Base-by-base conservation (phyloP, 345 rosid species). In the Rhodomyrtus tomentosa region DNA sequence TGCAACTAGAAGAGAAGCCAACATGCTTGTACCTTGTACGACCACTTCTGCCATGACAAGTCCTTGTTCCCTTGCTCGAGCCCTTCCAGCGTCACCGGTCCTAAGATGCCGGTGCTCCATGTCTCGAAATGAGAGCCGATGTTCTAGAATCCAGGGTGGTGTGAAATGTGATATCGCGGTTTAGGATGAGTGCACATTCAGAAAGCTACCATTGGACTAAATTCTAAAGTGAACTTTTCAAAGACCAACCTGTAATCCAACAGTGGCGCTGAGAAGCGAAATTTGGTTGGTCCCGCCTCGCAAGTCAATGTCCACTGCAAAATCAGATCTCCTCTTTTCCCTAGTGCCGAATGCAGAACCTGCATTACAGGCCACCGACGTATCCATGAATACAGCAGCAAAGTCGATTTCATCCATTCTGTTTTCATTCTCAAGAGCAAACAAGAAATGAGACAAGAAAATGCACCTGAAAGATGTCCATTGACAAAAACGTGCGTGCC, bases 11-110 rank as follows among this genome's bases (percentile, higher is more conserved):
- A 32, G 45, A 36, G 79, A 68, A 68, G 79, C 32, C 79, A 4
- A 36, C 4, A n/a, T 2, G 38, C 49, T 12, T 51, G 53, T 45
- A 95, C 99, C 98, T 92, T 90, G 89, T 93, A 92, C n/a, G 95
- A 92, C 98, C 99, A 96, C 84, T 92, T 93, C 85, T 94, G 90
- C 94, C 95, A 89, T 72, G 98, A 87, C 83, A 95, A 87, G 89
- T 95, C 98, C 87, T 86, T 87, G 42, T 81, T 87, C 83, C 98
- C 97, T 58, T 88, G 89, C 73, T 94, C 91, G 55, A 94, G 92
- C 51, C 99, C 98, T 15, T 85, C 85, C 22, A 96, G 83, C 32
- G 91, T 86, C 76, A 91, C 93, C 21, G 98, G 95, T 51, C 99
- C 98, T 59, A 85, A 88, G 84, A 96, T 87, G 53, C 99, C 98